phyloP scores from a whole-genome alignment of 2,329 filamentous ascomycete species.

The Calonectria crousiana region DNA sequence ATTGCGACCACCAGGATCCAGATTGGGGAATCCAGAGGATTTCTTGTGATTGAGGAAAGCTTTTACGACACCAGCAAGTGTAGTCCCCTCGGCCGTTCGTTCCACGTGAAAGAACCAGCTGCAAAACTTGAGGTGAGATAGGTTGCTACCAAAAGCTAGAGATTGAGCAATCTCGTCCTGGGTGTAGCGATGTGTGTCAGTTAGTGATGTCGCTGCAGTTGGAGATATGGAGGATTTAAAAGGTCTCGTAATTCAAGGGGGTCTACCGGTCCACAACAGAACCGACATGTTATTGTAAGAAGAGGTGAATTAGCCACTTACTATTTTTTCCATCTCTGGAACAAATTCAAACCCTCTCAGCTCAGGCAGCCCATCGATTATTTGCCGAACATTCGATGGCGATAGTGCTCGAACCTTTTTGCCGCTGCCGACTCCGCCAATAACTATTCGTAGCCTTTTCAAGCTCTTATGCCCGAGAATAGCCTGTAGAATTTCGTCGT shows the following conservation, averaged over 20 bases:
- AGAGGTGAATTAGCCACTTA: neutral
- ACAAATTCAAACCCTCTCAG: slow-evolving; percentile 28
- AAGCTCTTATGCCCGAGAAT: slow-evolving; percentile 33
- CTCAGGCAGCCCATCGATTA: slow-evolving; percentile 26
- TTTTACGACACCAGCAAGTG: neutral
- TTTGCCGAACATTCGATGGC: slow-evolving; percentile 3
- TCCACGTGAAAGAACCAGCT: neutral
- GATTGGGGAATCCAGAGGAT: neutral
- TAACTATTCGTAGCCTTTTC: slow-evolving; percentile 16
- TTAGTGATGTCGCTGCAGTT: neutral
- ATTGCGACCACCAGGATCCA: neutral
- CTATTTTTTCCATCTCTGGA: slow-evolving; percentile 14
- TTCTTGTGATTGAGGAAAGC: slow-evolving; percentile 1
- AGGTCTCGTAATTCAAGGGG: no score
- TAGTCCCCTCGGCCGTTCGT: neutral
- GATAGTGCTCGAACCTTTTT: slow-evolving; percentile 20
- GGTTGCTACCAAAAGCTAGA: slow-evolving; percentile 11
- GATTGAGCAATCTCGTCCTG: slow-evolving; percentile 23
- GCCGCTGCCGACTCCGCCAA: neutral
- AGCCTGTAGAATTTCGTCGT: slow-evolving; percentile 16
- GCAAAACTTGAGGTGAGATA: slow-evolving; percentile 15
- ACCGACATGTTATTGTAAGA: no score
- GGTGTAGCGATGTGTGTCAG: neutral
- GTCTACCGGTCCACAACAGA: no score
- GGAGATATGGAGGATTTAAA: neutral